Percentiles rank a stretch among this genome's conserved stretches.
Conservation (phyloP, 1,139 yeast species). For the Hemisphaericaspora lyxosophila region DNA sequence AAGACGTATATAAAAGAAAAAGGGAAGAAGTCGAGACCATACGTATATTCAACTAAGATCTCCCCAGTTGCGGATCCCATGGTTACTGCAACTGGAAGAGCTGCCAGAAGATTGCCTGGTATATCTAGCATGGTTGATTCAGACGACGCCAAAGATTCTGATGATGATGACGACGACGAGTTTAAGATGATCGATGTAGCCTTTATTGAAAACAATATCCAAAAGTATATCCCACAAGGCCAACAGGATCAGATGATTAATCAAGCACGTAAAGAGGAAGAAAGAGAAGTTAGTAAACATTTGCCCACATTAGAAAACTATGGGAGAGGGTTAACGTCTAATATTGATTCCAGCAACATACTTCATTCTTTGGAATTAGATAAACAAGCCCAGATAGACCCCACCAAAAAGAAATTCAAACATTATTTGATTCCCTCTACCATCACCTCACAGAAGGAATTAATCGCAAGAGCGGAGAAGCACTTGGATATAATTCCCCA, state of each 20-base stretch:
- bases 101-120: no score
- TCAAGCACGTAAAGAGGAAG: not conserved
- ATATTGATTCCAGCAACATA: slow-evolving; percentile 8
- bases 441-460: slow-evolving; percentile 22
- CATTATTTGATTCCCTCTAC: slow-evolving; percentile 26
- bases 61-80: no score
- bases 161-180: no score
- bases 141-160: no score
- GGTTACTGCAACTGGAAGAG: not conserved
- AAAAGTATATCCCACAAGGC: not conserved
- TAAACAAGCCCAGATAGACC: slow-evolving; percentile 16
- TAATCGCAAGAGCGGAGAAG: slow-evolving; percentile 26
- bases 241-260: not conserved
- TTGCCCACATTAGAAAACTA: not conserved
- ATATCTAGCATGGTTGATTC: no score
- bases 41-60: no score
- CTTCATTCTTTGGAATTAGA: slow-evolving; percentile 13
- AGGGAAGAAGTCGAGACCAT: no score
- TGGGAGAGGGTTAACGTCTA: not conserved
- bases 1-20: no score
- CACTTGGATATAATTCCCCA: slow-evolving; percentile 36
- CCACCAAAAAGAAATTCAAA: slow-evolving; percentile 22
- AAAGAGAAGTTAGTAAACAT: not conserved
- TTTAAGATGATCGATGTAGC: not conserved
- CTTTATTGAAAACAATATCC: not conserved